Evolutionary conservation across 2,329 filamentous ascomycete genomes (phyloP), one percentile per base, ranked within the genome.

Genomic region (Xylaria hypoxylon): DNA sequence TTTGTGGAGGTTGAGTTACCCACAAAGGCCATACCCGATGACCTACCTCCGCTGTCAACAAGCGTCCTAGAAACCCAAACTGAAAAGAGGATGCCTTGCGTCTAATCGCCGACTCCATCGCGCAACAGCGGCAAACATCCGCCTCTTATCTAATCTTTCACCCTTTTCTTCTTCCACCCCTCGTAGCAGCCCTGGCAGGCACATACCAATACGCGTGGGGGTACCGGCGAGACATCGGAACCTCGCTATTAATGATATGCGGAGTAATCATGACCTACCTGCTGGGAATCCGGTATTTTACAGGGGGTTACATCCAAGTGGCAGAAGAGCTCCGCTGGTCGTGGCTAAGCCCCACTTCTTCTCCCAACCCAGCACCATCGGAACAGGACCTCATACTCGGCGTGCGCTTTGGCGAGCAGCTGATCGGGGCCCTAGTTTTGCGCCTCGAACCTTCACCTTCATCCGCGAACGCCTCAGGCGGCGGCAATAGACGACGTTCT

Each of bases 71-170:
- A 83, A 51, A 75, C 75, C 56, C 81, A 87, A 56, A 76, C 83
- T 58, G 90, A 94, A 77, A 90, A 75, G 80, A 89, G 69, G 85
- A 88, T 62, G 90, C 90, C 19, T 83, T 97, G 58, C 86, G 87
- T 69, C 86, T 97, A 22, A 85, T 97, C 44, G 90, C 93, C 67
- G 92, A 95, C 79, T 93, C 90, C 65, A 87, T 96, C 56, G 92
- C 92, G 40, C 91, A 97, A 79, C 93, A 96, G 82, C 89, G 91
- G 68, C 90, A 93, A 76, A 80, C 85, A 8, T 88, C 92, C 22
- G 87, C 89, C 47, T 81, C 82, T 61, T 81, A 87, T 68, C 81
- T 96, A 65, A 82, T 92, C 68, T 87, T 86, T 72, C 88, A 93
- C 79, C 88, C 87, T 0, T 77, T 86, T 26, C 81, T 83, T 56